phyloP scores from a whole-genome alignment of 2,329 filamentous ascomycete genomes.

The Cladorrhinum sp. region DNA sequence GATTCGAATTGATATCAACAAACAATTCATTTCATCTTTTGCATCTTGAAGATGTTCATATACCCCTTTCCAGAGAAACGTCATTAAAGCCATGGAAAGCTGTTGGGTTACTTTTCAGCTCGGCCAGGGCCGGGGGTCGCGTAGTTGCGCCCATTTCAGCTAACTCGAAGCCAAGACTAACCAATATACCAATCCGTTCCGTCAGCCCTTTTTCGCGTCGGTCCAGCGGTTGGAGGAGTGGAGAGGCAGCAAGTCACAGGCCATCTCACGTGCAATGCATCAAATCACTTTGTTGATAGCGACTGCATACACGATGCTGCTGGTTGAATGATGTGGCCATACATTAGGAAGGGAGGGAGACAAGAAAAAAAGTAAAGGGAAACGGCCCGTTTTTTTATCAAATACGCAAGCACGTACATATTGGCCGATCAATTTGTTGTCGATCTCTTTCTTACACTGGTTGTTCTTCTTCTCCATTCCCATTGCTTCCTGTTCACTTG shows the following conservation, averaged over 20 bases:
- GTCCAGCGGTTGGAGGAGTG: neutral
- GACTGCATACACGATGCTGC: neutral
- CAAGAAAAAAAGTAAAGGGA: neutral
- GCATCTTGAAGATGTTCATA: too few relatives aligned
- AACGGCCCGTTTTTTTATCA: neutral
- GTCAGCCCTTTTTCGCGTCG: neutral
- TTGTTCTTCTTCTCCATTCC: neutral
- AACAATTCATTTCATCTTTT: neutral
- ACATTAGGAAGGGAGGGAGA: neutral
- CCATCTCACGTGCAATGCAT: conserved; percentile 3
- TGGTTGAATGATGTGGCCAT: neutral
- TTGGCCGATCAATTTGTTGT: neutral
- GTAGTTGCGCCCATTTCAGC: neutral
- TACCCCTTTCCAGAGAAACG: neutral
- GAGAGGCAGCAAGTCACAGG: neutral
- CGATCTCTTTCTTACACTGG: neutral
- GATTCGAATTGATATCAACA: neutral
- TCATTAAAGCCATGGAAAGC: neutral
- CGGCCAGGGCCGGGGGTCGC: neutral
- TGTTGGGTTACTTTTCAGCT: neutral
- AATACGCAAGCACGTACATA: neutral
- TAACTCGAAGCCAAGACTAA: neutral
- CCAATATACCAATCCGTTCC: too few relatives aligned
- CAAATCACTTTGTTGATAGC: neutral
- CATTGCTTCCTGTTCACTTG: neutral